Base-by-base conservation (phyloP, 73 alveolate genomes). In the Effrenium voratum region DNA sequence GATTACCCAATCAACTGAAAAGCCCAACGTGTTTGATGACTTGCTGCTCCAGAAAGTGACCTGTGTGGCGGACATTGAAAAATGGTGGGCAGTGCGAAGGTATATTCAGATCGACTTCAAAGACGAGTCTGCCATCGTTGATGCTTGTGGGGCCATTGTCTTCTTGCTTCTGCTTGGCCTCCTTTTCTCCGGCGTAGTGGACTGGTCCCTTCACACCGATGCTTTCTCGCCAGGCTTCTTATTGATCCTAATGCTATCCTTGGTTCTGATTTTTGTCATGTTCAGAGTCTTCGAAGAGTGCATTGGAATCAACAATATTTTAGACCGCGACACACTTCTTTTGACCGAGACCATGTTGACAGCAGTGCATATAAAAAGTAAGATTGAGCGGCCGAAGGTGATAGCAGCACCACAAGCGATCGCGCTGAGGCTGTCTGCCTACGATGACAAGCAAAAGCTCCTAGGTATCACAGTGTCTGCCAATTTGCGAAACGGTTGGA, bases 111-210 rank as follows among this genome's bases (percentile, higher is more conserved):
- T 70, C n/a, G 82, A 70, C n/a, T 70, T 12, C 47, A 70, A 28
- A 70, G 82, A 70, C 38, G 82, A 70, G 22, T 70, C 82, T 70
- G 82, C 82, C 45, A 70, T 70, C 26, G n/a, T 70, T 44, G 82
- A 70, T 70, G 82, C 82, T 70, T 70, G 82, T 34, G 82, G 82
- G 76, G 32, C 76, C 76, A 28, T 63, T 63, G 82, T 70, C 49
- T 24, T 66, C 77, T 16, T 66, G 77, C 77, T 66, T 66, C n/a
- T 66, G 38, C 77, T 66, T 16, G 77, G 77, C 77, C 77, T 66
- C 43, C 77, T 66, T 13, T 66, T 66, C 77, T 19, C 45, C n/a
- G 82, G 82, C 47, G n/a, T 63, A 30, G 82, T 32, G 82, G 82
- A 70, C 5, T 70, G 44, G 82, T 70, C 82, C 4, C 82, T 70